Base-by-base conservation (phyloP, 495 filamentous ascomycete species). In the Lasiosphaeria ovina region DNA sequence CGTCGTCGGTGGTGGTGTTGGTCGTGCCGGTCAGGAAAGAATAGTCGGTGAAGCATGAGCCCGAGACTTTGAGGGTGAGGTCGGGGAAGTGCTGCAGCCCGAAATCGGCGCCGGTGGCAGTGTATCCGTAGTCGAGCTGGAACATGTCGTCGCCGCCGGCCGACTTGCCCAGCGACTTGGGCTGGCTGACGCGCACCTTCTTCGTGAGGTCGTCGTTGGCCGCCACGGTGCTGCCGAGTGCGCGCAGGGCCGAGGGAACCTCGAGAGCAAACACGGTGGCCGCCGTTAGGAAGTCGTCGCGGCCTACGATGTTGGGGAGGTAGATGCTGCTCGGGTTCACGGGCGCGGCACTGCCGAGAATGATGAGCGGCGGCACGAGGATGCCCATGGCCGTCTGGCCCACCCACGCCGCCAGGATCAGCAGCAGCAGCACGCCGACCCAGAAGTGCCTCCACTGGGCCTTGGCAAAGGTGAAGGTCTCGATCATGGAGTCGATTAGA, bases 41-140 rank as follows among this genome's bases (percentile, higher is more conserved):
- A 51, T 76, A 76, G 6, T 76, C 72, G 12, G 72, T 76, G 11
- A 57, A 34, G 61, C 74, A 76, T 2, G 74, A 72, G 47, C 74
- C 74, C 3, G 34, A 52, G 49, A 76, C 69, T 6, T 60, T 65
- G 31, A 76, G 64, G 8, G 44, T 60, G 33, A 76, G 66, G 7
- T 52, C 66, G 3, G 73, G 68, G 35, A 50, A 65, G 33, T 65
- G 57, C 50, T 76, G 74, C 17, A 77, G 55, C 1, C 74, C 74
- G 35, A 77, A 63, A 57, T 77, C 74, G 16, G 59, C 58, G 34
- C 66, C 74, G 11, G 55, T 69, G 52, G 69, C 66, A 35, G 47
- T 54, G 61, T 77, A 77, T 17, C 54, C 35, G 56, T 77, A 77
- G 33, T 70, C 54, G 36, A 75, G 51, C 6, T 54, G 61, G 9